Conservation (phyloP, 2,329 filamentous ascomycete genomes). For the Colletotrichum abscissum region DNA sequence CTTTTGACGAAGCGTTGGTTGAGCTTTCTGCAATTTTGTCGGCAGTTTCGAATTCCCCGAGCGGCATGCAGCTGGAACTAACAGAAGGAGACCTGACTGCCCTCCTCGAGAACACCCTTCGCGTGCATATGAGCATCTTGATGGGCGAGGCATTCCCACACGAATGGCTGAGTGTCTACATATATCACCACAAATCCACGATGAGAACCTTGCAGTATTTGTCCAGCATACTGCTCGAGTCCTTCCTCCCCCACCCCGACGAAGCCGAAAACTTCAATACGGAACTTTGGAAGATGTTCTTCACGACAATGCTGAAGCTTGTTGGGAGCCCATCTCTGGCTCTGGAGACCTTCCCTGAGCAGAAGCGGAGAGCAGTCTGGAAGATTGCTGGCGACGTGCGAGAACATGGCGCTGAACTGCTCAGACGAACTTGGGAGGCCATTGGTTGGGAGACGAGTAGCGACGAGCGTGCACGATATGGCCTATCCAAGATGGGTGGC, state of each 20-base stretch:
- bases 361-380: slow-evolving; percentile 96
- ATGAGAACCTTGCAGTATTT: slow-evolving; percentile 89
- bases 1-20: slow-evolving; percentile 87
- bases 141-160: slow-evolving; percentile 89
- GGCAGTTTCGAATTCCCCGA: slow-evolving; percentile 79
- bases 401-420: slow-evolving; percentile 87
- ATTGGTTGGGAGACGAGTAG: slow-evolving; percentile 93
- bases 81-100: slow-evolving; percentile 79
- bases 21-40: slow-evolving; percentile 91
- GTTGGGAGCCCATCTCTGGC: slow-evolving; percentile 90
- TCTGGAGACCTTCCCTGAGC: slow-evolving; percentile 95
- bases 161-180: slow-evolving; percentile 91
- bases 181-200: slow-evolving; percentile 91
- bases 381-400: slow-evolving; percentile 98
- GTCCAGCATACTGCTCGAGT: slow-evolving; percentile 81
- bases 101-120: slow-evolving; percentile 82
- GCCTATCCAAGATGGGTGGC: slow-evolving; percentile 86
- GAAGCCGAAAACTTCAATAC: slow-evolving; percentile 94
- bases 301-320: slow-evolving; percentile 87
- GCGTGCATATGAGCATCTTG: slow-evolving; percentile 89
- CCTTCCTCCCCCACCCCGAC: slow-evolving; percentile 87
- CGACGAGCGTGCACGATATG: slow-evolving; percentile 83
- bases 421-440: slow-evolving; percentile 90
- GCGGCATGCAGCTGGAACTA: slow-evolving; percentile 80
- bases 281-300: slow-evolving; percentile 93